Evolutionary conservation across 2,329 filamentous ascomycete species (phyloP).

Genomic region (Alternaria infectoria): DNA sequence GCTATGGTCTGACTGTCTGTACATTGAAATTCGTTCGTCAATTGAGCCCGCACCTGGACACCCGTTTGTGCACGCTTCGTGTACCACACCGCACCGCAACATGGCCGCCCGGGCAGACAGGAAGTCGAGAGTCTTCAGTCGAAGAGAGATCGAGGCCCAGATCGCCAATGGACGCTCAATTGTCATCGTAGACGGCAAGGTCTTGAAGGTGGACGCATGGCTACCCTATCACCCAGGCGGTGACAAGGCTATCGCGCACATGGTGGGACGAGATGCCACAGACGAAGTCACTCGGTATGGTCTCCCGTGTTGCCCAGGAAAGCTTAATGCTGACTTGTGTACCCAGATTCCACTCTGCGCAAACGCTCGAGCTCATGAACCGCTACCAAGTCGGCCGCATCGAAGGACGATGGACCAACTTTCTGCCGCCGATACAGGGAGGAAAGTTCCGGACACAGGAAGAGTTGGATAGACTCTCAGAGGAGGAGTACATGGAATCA

Average conservation of each 20-base stretch:
- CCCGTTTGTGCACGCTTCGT: background rate
- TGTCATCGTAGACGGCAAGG: constrained; percentile 79
- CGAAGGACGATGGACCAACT: constrained; percentile 84
- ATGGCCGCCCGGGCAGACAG: constrained; percentile 41
- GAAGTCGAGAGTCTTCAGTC: constrained; percentile 61
- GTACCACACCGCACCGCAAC: background rate
- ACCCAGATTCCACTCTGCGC: constrained; percentile 78
- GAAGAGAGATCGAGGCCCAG: constrained; percentile 75
- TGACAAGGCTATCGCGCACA: constrained; percentile 87
- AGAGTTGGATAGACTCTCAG: constrained; percentile 44
- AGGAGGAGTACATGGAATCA: constrained; percentile 38
- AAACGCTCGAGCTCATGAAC: constrained; percentile 77
- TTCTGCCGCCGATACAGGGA: constrained; percentile 89
- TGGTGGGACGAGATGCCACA: constrained; percentile 92
- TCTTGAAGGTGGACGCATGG: constrained; percentile 89
- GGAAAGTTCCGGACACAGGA: constrained; percentile 71
- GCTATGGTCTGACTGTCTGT: constrained; percentile 9
- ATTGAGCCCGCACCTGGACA: background rate
- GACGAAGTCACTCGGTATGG: constrained; percentile 90
- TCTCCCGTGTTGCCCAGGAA: background rate
- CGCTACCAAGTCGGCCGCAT: constrained; percentile 84
- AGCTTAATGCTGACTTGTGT: constrained; percentile 8
- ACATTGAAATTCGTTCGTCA: background rate
- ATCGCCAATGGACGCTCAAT: constrained; percentile 83
- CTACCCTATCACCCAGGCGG: constrained; percentile 90